Conservation (phyloP, 2,329 filamentous ascomycete genomes). For the Colletotrichum liaoningense region DNA sequence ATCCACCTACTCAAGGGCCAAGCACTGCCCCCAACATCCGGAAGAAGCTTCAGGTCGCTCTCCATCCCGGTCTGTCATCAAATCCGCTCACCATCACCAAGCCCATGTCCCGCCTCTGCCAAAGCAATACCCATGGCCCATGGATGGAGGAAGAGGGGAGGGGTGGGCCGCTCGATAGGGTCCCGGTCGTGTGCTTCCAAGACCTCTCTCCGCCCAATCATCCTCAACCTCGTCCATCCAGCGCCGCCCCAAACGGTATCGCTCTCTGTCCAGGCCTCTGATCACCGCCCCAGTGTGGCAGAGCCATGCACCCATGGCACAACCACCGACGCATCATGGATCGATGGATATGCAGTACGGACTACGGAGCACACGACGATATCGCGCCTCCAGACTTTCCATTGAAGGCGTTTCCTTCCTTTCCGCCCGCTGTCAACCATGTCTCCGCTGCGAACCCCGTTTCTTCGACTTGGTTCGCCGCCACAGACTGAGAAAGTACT, state of each 20-base stretch:
- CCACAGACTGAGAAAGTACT: conserved; percentile 2
- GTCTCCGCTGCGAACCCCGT: too few species aligned
- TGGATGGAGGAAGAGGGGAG: too few species aligned
- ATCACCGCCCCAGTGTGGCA: conserved; percentile 11
- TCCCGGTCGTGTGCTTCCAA: conserved; percentile 1
- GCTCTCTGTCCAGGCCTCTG: neutral
- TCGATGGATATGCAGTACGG: neutral
- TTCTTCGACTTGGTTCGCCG: too few species aligned
- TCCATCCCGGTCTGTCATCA: neutral
- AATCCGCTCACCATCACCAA: conserved; percentile 7
- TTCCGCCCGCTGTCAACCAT: neutral
- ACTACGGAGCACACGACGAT: neutral
- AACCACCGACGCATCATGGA: conserved; percentile 5
- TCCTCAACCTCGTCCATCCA: neutral
- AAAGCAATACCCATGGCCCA: neutral
- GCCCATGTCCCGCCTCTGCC: neutral
- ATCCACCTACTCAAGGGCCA: neutral
- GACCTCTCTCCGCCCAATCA: conserved; percentile 12
- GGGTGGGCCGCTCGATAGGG: neutral
- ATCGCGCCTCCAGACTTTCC: too few species aligned
- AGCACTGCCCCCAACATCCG: neutral
- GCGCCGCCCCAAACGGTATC: conserved; percentile 12
- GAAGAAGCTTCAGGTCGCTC: neutral
- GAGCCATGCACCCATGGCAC: conserved; percentile 1
- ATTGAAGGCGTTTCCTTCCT: neutral